Conservation (phyloP, 2,329 filamentous ascomycete species). For the Colletotrichum noveboracense region DNA sequence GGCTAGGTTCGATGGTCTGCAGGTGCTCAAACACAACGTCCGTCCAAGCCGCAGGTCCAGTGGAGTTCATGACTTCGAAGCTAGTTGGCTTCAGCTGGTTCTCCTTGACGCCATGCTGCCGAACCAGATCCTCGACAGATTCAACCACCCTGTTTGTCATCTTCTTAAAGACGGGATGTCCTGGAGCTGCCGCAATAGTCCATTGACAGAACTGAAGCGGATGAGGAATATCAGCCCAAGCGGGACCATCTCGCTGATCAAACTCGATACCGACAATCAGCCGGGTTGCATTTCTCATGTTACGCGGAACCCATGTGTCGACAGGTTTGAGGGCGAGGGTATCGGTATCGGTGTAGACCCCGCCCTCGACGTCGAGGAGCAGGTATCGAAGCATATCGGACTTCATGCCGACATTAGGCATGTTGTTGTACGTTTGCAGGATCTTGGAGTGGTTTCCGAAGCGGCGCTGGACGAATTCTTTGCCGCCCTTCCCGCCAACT, state of each 20-base stretch:
- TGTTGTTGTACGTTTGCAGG: conserved; percentile 23
- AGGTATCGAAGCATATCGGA: conserved; percentile 73
- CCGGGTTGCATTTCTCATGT: conserved; percentile 7
- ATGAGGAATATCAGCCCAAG: conserved; percentile 23
- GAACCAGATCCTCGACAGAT: conserved; percentile 23
- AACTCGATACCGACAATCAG: conserved; percentile 34
- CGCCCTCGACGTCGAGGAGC: conserved; percentile 76
- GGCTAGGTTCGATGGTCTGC: conserved; percentile 23
- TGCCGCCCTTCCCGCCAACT: conserved; percentile 27
- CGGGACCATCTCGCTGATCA: conserved; percentile 28
- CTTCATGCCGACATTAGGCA: conserved; percentile 48
- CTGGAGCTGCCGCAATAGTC: conserved; percentile 25
- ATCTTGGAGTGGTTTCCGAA: conserved; percentile 25
- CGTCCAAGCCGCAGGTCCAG: conserved; percentile 36
- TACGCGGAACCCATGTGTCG: conserved; percentile 36
- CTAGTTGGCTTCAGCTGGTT: conserved; percentile 24
- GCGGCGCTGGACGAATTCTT: conserved; percentile 25
- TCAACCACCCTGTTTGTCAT: conserved; percentile 29
- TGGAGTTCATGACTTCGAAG: conserved; percentile 35
- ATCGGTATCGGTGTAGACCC: conserved; percentile 68
- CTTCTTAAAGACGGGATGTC: conserved; percentile 31
- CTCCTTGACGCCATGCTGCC: neutral
- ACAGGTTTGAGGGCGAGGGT: conserved; percentile 40
- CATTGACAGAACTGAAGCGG: conserved; percentile 28
- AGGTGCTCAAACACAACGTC: conserved; percentile 34